These are phyloP conservation scores for Coniferiporia weirii DNA, from an alignment of 1,284 basidiomycete species.

Conservation along the genomic window DNA sequence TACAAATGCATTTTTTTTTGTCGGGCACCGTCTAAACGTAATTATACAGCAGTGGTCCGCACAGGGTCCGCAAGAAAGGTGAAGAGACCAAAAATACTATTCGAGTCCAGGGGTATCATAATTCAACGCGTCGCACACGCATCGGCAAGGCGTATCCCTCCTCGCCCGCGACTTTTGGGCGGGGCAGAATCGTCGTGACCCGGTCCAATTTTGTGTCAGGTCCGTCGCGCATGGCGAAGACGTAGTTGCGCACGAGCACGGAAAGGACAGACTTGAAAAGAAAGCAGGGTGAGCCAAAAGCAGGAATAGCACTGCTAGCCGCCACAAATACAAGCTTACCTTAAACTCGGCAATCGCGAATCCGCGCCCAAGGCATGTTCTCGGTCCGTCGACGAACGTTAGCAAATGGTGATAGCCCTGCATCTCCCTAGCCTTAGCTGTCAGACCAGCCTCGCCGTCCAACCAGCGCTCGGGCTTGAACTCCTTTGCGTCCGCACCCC, in stretches of 20 bases:
- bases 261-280: conserved; percentile 6
- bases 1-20: too few relatives aligned
- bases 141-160: conserved; percentile 2
- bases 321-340: background rate
- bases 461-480: conserved; percentile 41
- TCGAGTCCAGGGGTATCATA: too few relatives aligned
- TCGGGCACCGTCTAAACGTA: too few relatives aligned
- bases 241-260: conserved; percentile 20
- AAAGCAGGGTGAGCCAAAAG: background rate
- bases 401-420: conserved; percentile 1
- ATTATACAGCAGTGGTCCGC: too few relatives aligned
- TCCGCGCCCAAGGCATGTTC: conserved; percentile 2
- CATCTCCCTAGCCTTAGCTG: background rate
- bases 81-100: too few relatives aligned
- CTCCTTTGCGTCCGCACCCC: conserved; percentile 37
- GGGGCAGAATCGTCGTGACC: background rate
- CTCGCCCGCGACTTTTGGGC: background rate
- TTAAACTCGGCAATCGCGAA: conserved; percentile 4
- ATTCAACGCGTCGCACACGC: background rate
- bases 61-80: too few relatives aligned
- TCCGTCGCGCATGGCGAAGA: conserved; percentile 19
- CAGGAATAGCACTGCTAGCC: background rate
- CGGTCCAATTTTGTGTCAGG: conserved; percentile 18
- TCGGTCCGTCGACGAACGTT: conserved; percentile 2
- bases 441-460: background rate